phyloP scores from a whole-genome alignment of 306 rosid genomes.

The Rosa lucieae region DNA sequence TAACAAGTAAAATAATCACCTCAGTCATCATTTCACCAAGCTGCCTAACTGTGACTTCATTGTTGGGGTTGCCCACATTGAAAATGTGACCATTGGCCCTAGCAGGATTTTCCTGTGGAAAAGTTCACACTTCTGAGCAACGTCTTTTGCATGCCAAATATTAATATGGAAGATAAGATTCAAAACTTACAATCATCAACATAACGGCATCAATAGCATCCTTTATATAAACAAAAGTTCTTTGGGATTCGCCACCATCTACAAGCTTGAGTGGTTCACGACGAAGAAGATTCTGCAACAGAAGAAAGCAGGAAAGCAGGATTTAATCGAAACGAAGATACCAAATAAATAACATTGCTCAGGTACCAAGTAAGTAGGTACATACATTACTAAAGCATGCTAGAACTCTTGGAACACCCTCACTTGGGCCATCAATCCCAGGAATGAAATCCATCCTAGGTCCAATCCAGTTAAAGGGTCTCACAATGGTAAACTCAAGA shows the following conservation, averaged over 20 bases:
- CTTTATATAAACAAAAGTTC: conserved; percentile 82
- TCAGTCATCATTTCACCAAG: conserved; percentile 92
- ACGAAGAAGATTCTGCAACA: conserved; percentile 82
- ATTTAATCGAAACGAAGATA: conserved; percentile 15
- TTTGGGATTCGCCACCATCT: conserved; percentile 92
- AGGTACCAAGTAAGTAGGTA: neutral
- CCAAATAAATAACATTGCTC: conserved; percentile 6
- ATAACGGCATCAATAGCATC: conserved; percentile 95
- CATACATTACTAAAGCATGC: conserved; percentile 94
- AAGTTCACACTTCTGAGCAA: conserved; percentile 17
- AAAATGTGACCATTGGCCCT: conserved; percentile 89
- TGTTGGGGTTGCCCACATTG: conserved; percentile 94
- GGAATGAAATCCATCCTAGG: conserved; percentile 98
- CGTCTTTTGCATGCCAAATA: neutral
- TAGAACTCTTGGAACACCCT: conserved; percentile 94
- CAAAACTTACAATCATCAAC: conserved; percentile 72
- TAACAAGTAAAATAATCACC: conserved; percentile 31
- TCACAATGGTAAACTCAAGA: conserved; percentile 79
- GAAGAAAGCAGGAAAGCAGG: conserved; percentile 16
- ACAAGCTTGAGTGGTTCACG: conserved; percentile 91
- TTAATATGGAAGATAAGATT: neutral
- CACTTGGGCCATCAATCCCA: conserved; percentile 95
- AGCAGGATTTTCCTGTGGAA: conserved; percentile 77
- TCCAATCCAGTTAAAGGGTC: conserved; percentile 97
- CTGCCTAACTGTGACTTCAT: conserved; percentile 96